A percentile compares a stretch with the other conserved stretches of the same genome.
Evolutionary conservation across 306 rosid genomes (phyloP).

Genomic region (Senna siamea): DNA sequence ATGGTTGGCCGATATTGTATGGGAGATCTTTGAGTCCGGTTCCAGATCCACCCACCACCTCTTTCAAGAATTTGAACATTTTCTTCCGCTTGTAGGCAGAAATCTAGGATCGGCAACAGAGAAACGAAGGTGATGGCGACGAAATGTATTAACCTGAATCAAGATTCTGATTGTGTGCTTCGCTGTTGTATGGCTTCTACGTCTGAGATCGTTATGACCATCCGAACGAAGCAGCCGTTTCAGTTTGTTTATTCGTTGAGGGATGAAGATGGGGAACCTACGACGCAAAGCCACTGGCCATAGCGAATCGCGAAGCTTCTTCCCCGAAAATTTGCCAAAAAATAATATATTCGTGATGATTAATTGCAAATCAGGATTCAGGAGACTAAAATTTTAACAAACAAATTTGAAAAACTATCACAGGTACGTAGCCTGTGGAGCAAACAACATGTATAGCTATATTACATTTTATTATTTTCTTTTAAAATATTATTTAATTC

Average conservation of each 20-base stretch:
- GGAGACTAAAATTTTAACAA: too few species aligned
- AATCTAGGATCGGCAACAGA: background rate
- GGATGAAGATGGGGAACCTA: background rate
- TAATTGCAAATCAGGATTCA: too few species aligned
- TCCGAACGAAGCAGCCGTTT: background rate
- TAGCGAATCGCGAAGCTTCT: background rate
- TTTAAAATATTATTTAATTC: too few species aligned
- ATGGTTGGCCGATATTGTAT: constrained; percentile 84
- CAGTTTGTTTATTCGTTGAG: background rate
- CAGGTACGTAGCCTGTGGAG: too few species aligned
- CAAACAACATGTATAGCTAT: too few species aligned
- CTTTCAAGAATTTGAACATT: constrained; percentile 86
- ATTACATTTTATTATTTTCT: too few species aligned
- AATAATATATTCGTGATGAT: too few species aligned
- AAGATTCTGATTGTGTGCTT: background rate
- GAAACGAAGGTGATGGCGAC: background rate
- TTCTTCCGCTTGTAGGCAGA: background rate
- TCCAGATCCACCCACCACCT: constrained; percentile 97
- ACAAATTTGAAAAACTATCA: too few species aligned
- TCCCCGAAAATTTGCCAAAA: background rate
- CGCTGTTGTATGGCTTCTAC: background rate
- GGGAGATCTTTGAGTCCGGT: constrained; percentile 90
- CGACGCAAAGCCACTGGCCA: background rate
- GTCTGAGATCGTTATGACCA: background rate
- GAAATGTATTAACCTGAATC: background rate